A percentile compares a stretch with the other conserved stretches of the same genome.
These are phyloP conservation scores for Suillus fuscotomentosus DNA, from an alignment of 768 basidiomycete species.

Conservation along the genomic window DNA sequence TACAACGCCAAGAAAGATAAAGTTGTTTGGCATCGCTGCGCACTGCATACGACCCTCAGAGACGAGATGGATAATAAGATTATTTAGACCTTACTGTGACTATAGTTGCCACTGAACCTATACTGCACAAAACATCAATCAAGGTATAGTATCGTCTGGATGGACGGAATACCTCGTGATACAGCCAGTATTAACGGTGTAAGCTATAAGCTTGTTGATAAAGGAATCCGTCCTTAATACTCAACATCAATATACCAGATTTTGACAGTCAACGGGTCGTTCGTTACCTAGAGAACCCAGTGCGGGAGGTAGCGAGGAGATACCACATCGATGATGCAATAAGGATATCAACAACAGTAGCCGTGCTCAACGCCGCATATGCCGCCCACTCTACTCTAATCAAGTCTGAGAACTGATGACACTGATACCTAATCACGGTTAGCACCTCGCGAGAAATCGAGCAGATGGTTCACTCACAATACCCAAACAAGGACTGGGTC, in stretches of 20 bases:
- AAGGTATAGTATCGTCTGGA: neutral
- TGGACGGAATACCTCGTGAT: neutral
- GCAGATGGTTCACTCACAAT: neutral
- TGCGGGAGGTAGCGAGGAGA: neutral
- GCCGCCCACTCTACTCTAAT: neutral
- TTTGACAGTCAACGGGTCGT: neutral
- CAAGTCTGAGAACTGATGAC: neutral
- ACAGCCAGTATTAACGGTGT: neutral
- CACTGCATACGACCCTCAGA: neutral
- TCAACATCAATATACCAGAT: neutral
- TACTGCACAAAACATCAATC: neutral
- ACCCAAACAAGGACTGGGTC: neutral
- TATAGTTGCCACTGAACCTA: neutral
- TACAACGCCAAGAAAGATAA: neutral
- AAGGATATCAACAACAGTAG: neutral
- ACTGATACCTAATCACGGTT: neutral
- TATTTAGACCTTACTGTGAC: neutral
- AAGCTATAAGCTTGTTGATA: neutral
- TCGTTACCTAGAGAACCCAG: neutral
- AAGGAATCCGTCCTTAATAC: neutral
- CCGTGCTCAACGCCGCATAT: neutral
- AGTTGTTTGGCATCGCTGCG: slow-evolving; percentile 1
- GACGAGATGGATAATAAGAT: too few relatives aligned
- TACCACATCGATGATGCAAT: neutral
- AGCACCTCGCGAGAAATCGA: neutral